Evolutionary conservation across 1,284 basidiomycete species (phyloP), one percentile per base, ranked within the genome.

Genomic region (Takashimella tepidaria): DNA sequence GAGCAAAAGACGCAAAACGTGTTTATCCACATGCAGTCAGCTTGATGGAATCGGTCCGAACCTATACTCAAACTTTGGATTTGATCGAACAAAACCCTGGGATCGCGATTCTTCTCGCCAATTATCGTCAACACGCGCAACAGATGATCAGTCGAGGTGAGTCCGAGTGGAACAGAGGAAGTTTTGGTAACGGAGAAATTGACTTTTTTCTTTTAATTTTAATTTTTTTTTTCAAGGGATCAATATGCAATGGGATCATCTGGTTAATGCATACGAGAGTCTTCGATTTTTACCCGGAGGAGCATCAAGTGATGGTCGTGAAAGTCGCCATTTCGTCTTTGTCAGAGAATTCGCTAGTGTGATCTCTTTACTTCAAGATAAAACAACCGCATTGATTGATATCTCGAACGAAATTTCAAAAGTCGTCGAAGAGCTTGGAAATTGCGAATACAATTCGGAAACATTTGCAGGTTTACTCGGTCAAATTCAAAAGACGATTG

Each of bases 1-100:
- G 96, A 80, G 95, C 96, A 42, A 98, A 96, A 77, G 93, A 98
- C 66, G 93, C 93, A 59, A 98, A 97, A 79, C 81, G 92, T 62
- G 92, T 98, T 46, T 98, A 98, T 71, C 93, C 95, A 0, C 92
- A 97, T 78, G 96, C 96, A 2, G 95, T 98, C 57, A 93, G 90
- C 69, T 77, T 98, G 73, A 97, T 98, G 92, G 93, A 98, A 79
- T 95, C 92, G 0, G 91, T 98, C 12, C 80, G 93, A 66, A 98
- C 92, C 21, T 97, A 98, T 76, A 89, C 89, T 16, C 95, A 98
- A 79, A 96, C 91, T 0, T 77, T 93, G 68, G 89, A 90, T 64
- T 77, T 96, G 63, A 86, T 98, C 61, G 87, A 93, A 68, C 81
- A 82, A 45, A 91, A 95, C 69, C 87, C 87, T 63, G 89, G 87